Evolutionary conservation across 352 stramenopile genomes (phyloP).

Genomic region (Plasmopara muralis): DNA sequence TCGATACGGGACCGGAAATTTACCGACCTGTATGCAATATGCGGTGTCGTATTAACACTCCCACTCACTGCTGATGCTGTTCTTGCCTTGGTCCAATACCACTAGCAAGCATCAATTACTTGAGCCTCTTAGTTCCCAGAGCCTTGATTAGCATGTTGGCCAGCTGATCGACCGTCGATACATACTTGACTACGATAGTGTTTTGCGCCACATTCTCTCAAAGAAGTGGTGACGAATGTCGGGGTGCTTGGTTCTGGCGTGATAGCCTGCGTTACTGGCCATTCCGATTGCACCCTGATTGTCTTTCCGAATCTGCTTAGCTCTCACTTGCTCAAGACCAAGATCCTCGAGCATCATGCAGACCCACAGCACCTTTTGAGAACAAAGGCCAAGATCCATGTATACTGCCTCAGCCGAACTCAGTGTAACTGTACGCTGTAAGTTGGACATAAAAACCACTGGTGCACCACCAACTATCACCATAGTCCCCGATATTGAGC

Average conservation of each 20-base stretch:
- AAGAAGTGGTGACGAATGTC: conserved; percentile 5
- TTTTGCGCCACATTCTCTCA: not conserved
- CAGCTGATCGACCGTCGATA: not conserved
- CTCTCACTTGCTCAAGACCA: conserved; percentile 1
- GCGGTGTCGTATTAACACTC: no score
- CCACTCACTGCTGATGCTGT: no score
- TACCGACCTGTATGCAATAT: no score
- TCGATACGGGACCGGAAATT: no score
- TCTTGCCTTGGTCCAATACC: no score
- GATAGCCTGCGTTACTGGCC: conserved; percentile 2
- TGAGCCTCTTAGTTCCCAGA: conserved; percentile 1
- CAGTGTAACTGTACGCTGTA: not conserved
- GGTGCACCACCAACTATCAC: not conserved
- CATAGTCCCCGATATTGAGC: not conserved
- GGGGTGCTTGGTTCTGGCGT: not conserved
- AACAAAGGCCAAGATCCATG: conserved; percentile 1
- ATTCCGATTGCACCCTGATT: not conserved
- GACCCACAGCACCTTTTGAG: not conserved
- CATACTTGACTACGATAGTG: not conserved
- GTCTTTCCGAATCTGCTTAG: not conserved
- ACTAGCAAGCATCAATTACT: no score
- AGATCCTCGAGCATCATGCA: not conserved
- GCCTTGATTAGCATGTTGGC: not conserved
- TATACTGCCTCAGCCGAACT: not conserved
- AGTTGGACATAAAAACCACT: conserved; percentile 2